Percentiles rank a stretch among this genome's conserved stretches.
phyloP scores from a whole-genome alignment of 2,329 filamentous ascomycete species.

The Aspergillus pseudotamarii region DNA sequence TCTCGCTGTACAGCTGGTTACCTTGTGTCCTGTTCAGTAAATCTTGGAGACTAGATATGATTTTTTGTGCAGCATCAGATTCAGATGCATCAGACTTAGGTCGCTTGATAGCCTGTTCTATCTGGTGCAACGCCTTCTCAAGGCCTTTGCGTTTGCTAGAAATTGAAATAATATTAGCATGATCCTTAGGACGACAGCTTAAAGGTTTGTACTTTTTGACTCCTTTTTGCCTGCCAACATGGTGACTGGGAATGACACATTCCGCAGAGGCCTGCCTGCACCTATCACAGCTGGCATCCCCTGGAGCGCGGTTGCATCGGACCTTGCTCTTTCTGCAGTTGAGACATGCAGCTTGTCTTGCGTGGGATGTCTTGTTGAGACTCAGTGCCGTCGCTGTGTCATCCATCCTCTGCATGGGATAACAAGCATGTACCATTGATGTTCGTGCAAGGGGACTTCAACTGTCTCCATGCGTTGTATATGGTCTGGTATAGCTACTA shows the following conservation, averaged over 20 bases:
- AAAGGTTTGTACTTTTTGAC: constrained; percentile 67
- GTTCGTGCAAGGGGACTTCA: not conserved
- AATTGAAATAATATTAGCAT: constrained; percentile 13
- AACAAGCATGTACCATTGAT: not conserved
- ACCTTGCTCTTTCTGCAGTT: constrained; percentile 70
- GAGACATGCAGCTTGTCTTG: constrained; percentile 58
- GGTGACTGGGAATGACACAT: constrained; percentile 72
- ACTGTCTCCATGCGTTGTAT: not conserved
- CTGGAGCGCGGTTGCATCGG: constrained; percentile 62
- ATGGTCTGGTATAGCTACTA: not conserved
- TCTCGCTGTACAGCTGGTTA: constrained; percentile 34
- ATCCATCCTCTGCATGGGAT: constrained; percentile 12
- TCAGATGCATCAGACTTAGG: constrained; percentile 51
- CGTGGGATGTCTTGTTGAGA: constrained; percentile 18
- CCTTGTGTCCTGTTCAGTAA: constrained; percentile 54
- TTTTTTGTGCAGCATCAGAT: constrained; percentile 47
- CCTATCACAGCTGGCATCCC: constrained; percentile 60
- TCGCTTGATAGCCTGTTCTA: constrained; percentile 68
- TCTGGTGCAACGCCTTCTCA: constrained; percentile 73
- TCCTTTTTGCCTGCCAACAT: constrained; percentile 72
- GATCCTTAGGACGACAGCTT: not conserved
- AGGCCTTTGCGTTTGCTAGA: constrained; percentile 71
- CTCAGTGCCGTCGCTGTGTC: not conserved
- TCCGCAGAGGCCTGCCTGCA: constrained; percentile 62
- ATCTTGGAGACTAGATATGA: constrained; percentile 50